Evolutionary conservation across 257 asterid genomes (phyloP).

Genomic region (Galeopsis tetrahit): DNA sequence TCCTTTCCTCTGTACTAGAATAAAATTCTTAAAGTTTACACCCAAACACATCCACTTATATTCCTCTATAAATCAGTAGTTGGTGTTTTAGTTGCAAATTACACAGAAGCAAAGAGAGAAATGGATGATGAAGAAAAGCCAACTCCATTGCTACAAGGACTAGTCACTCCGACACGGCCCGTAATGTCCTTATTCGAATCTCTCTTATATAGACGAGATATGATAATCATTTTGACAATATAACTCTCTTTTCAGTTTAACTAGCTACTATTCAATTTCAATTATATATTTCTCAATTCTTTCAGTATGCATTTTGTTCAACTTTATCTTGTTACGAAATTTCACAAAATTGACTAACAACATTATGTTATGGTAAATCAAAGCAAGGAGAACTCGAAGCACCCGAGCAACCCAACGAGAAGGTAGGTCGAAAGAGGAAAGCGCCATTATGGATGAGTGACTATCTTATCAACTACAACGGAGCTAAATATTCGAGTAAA

Average conservation of each 20-base stretch:
- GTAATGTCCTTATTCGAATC: neutral
- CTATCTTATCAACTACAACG: neutral
- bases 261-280: too few relatives aligned
- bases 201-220: neutral
- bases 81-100: neutral
- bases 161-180: slow-evolving; percentile 32
- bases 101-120: slow-evolving; percentile 8
- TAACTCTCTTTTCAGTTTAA: too few relatives aligned
- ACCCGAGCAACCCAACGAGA: neutral
- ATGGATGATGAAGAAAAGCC: slow-evolving; percentile 42
- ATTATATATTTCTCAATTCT: too few relatives aligned
- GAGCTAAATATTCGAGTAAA: neutral
- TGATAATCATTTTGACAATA: too few relatives aligned
- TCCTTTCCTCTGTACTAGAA: neutral
- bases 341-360: too few relatives aligned
- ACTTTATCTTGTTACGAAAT: too few relatives aligned
- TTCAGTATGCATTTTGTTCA: too few relatives aligned
- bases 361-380: neutral
- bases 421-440: neutral
- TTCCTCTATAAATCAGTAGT: neutral
- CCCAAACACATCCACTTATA: too few relatives aligned
- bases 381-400: too few relatives aligned
- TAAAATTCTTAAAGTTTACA: too few relatives aligned
- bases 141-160: slow-evolving; percentile 25
- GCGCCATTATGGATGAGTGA: neutral